Evolutionary conservation across 257 asterid genomes (phyloP).

Genomic region (Leonotis leonurus): DNA sequence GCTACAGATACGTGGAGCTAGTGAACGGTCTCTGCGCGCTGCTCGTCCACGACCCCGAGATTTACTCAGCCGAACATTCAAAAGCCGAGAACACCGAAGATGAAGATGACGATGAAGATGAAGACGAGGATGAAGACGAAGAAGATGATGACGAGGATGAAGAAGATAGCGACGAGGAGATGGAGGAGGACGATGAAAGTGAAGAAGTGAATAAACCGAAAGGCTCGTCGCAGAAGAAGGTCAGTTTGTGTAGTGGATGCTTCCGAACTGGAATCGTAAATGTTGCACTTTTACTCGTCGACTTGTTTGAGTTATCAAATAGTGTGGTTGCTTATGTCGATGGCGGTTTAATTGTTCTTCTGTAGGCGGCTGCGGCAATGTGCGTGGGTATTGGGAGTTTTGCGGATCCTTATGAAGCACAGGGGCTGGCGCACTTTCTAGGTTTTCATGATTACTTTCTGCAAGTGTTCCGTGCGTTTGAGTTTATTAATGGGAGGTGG

Average conservation of each 20-base stretch:
- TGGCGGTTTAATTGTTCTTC: not conserved
- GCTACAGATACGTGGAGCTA: constrained; percentile 78
- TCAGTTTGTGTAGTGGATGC: constrained; percentile 13
- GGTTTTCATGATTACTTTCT: constrained; percentile 38
- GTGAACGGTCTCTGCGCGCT: constrained; percentile 79
- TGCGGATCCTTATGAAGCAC: constrained; percentile 89
- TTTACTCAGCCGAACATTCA: constrained; percentile 37
- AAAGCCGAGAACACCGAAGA: not conserved
- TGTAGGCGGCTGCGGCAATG: constrained; percentile 98
- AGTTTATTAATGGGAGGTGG: not conserved
- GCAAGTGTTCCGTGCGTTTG: constrained; percentile 4
- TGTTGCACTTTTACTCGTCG: constrained; percentile 9
- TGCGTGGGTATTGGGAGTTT: constrained; percentile 95
- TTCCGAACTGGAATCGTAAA: not conserved
- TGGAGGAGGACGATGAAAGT: constrained; percentile 24
- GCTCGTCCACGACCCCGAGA: constrained; percentile 95
- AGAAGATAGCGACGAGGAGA: constrained; percentile 33
- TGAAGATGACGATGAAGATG: constrained; percentile 34
- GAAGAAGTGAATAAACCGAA: constrained; percentile 31
- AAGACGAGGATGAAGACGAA: constrained; percentile 20
- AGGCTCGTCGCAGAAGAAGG: constrained; percentile 69
- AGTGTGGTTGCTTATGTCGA: not conserved
- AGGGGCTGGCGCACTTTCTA: constrained; percentile 95
- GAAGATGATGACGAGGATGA: constrained; percentile 31
- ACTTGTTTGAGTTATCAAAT: constrained; percentile 6